Base-by-base conservation (phyloP, 371 early-diverging fungal genomes). In the Conidiobolus incongruus region DNA sequence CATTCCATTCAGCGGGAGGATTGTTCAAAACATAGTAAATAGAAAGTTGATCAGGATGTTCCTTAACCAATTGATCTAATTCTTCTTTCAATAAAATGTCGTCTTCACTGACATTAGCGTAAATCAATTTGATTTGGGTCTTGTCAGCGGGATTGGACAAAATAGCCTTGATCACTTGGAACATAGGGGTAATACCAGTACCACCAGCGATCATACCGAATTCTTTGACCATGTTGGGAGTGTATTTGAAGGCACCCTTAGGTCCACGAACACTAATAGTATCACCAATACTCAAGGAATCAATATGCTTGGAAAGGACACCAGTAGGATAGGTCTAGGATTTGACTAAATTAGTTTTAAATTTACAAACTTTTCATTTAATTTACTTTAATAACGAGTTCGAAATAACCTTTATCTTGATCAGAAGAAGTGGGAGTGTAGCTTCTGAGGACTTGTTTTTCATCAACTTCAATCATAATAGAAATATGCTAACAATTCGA, bases 121-220 rank as follows among this genome's bases (percentile, higher is more conserved):
- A 91, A 44, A 96, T 65, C 34, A 96, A 58, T 51, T 57, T 79
- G 46, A 93, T 58, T 36, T 64, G 57, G 26, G 92, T 90, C 55
- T 67, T 77, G 56, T 91, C 90, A 20, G 63, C 52, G 21, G 90
- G 87, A 57, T 92, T 78, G 47, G 68, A 72, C 52, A 78, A 52
- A 37, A 91, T 67, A 30, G 83, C 83, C 47, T 74, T 75, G 45
- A 85, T 72, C 47, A 87, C 68, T 56, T 89, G 91, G 45, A 76
- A 66, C 93, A 92, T 92, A 30, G 93, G 93, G 0, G 93, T 91
- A 52, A 93, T 83, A 40, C 93, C 90, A 42, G 86, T 78, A 47
- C 83, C 84, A 35, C 90, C 92, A 34, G 86, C 83, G 51, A 96
- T 75, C 94, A 97, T 93, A 36, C 87, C 86, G 24, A 96, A 60